Evolutionary conservation across 1,139 yeast species (phyloP).

Genomic region (Schwanniomyces etchellsii): DNA sequence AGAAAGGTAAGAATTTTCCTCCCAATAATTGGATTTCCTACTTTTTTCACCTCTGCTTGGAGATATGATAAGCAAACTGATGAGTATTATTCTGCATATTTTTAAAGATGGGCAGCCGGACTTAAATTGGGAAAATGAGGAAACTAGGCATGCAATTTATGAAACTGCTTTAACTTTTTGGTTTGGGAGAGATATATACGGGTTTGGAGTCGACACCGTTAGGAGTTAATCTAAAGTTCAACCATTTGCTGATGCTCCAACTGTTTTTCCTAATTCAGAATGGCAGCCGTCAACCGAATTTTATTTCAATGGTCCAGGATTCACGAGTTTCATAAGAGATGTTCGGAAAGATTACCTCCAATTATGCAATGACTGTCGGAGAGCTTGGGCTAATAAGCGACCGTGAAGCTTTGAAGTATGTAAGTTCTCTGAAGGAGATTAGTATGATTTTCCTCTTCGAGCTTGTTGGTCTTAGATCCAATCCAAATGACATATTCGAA

Average conservation of each 20-base stretch:
- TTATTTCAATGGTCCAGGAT: no score
- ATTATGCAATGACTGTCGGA: no score
- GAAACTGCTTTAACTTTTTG: constrained; percentile 44
- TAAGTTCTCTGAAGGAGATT: no score
- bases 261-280: no score
- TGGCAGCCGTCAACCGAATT: no score
- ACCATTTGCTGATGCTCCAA: constrained; percentile 45
- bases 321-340: no score
- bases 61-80: constrained; percentile 45
- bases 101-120: constrained; percentile 54
- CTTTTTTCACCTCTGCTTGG: constrained; percentile 54
- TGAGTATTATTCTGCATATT: constrained; percentile 48
- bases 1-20: constrained; percentile 41
- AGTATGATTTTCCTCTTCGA: constrained; percentile 1
- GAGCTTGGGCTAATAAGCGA: no score
- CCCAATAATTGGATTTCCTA: constrained; percentile 54
- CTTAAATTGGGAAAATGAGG: constrained; percentile 55
- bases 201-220: constrained; percentile 54
- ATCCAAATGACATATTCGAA: no score
- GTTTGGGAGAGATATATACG: constrained; percentile 54
- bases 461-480: constrained; percentile 1
- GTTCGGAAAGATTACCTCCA: no score
- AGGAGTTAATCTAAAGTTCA: constrained; percentile 48
- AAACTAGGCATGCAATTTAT: constrained; percentile 45
- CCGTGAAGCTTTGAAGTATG: no score